Evolutionary conservation across 164 flowering plant species (phyloP), one percentile per base, ranked within the genome.

Genomic region (Vitis amurensis): DNA sequence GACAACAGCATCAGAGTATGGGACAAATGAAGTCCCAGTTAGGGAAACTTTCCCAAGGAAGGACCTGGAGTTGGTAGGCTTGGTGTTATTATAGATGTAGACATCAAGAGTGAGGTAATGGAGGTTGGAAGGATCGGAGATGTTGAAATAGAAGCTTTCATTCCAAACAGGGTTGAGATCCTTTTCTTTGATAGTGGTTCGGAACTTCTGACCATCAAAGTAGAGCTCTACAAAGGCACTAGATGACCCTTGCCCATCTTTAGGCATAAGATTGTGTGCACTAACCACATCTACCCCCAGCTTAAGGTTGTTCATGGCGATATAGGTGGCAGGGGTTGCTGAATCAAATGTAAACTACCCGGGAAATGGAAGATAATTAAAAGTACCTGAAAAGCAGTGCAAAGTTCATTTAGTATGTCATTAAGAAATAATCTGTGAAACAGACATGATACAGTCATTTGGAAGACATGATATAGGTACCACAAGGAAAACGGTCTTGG

Each of bases 111-210:
- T 61, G 51, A 87, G 91, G 55, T 78, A 70, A 47, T 77, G 87
- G 64, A 94, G 89, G 73, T 77, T 79, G 56, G 85, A 67, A 8
- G 93, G 93, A 44, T 92, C 91, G 52, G 93, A 83, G 50, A 94
- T 84, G 74, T 90, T 90, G 90, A 94, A 92, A 82, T 82, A 89
- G 70, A 92, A 92, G 77, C 82, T 84, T 78, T 94, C 98, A 48
- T 94, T 84, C 98, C 98, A 94, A 47, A 89, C 90, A 16, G 98
- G 98, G 69, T 84, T 88, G 19, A 92, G 93, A 80, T 94, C 94
- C 71, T 86, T 91, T 14, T 94, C 97, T 77, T 94, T 92, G 76
- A 84, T 61, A 7, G 92, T 90, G 57, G 93, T 88, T 1, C 97
- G 91, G 71, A 79, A 86, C 72, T 70, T 86, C 72, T 92, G 98